Evolutionary conservation across 2,329 filamentous ascomycete species (phyloP).

Genomic region (Ceratocystis huliohia): DNA sequence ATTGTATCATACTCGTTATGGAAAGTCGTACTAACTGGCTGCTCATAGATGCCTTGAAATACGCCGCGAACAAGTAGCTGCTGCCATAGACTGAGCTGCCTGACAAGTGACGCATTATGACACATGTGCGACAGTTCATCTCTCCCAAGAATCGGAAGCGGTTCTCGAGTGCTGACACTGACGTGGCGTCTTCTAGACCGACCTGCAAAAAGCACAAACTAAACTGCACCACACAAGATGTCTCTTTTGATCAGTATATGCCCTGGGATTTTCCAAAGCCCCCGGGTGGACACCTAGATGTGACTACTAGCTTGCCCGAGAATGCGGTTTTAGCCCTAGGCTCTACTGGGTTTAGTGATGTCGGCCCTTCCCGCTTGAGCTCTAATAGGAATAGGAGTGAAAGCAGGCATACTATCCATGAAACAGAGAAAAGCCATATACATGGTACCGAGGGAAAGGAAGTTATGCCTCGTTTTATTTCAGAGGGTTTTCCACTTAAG

Average conservation of each 20-base stretch:
- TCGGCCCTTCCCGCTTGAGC: neutral
- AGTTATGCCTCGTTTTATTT: neutral
- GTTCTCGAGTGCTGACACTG: neutral
- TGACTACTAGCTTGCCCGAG: neutral
- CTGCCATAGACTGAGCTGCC: neutral
- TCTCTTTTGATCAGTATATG: neutral
- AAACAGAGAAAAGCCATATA: neutral
- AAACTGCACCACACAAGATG: neutral
- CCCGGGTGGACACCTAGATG: neutral
- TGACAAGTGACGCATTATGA: neutral
- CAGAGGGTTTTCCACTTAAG: neutral
- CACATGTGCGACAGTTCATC: neutral
- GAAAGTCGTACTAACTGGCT: neutral
- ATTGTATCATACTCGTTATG: neutral
- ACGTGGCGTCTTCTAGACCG: neutral
- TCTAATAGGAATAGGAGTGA: neutral
- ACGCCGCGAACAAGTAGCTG: neutral
- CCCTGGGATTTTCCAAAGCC: neutral
- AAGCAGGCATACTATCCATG: neutral
- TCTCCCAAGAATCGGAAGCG: slow-evolving; percentile 3
- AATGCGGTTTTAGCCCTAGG: neutral
- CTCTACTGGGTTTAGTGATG: neutral
- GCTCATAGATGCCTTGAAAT: neutral
- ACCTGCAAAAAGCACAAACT: neutral
- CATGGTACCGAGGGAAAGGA: neutral